Conservation (phyloP, 441 rosid genomes). For the Gossypium gossypioides region DNA sequence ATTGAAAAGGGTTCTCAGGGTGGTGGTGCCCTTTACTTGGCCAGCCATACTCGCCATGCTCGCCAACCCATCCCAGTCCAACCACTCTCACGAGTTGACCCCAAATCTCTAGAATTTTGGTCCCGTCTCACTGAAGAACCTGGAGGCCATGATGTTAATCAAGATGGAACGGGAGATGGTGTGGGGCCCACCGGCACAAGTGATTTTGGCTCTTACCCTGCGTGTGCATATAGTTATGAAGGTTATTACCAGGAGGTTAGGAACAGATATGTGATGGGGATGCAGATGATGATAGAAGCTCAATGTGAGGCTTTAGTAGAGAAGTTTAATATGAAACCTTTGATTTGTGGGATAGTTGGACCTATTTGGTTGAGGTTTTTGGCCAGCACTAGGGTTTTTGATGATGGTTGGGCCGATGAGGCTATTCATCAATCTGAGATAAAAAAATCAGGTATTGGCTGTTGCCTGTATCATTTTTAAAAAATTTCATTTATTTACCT, state of each 20-base stretch:
- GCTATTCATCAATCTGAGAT: constrained; percentile 43
- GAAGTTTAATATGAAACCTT: constrained; percentile 41
- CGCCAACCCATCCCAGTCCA: constrained; percentile 7
- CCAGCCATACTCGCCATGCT: constrained; percentile 26
- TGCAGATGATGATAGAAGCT: constrained; percentile 53
- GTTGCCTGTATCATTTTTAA: neutral
- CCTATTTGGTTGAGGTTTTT: constrained; percentile 49
- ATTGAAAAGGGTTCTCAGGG: constrained; percentile 26
- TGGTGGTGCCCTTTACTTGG: constrained; percentile 37
- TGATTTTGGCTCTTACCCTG: constrained; percentile 34
- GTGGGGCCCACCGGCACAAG: constrained; percentile 34
- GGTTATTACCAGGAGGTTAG: constrained; percentile 40
- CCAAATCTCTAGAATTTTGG: constrained; percentile 28
- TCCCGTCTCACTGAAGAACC: constrained; percentile 12
- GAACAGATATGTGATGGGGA: constrained; percentile 33
- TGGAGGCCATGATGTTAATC: neutral
- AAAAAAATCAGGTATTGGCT: constrained; percentile 28
- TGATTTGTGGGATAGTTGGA: constrained; percentile 51
- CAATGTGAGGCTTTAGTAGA: constrained; percentile 64
- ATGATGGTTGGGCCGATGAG: constrained; percentile 56
- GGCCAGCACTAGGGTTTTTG: constrained; percentile 34
- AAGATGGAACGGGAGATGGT: neutral
- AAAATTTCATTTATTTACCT: neutral
- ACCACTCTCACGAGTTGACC: constrained; percentile 12
- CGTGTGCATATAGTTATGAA: constrained; percentile 27